Evolutionary conservation across 1,284 basidiomycete genomes (phyloP).

Genomic region (Xerocomus cyaneibrunnescens): DNA sequence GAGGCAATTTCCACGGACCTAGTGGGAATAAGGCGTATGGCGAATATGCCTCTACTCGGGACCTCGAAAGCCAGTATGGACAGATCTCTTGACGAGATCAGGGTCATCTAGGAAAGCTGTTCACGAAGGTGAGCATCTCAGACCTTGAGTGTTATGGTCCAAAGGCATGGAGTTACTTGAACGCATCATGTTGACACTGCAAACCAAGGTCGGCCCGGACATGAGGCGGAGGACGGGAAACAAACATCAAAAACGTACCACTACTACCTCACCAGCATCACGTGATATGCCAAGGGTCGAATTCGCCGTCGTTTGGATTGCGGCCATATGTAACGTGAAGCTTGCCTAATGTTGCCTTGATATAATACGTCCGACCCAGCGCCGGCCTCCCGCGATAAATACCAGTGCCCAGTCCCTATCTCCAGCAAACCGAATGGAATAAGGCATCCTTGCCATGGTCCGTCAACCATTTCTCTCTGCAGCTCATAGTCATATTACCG

Average conservation of each 20-base stretch:
- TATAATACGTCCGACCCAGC: background rate
- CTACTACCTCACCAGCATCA: background rate
- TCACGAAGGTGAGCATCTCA: too few relatives aligned
- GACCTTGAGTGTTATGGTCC: too few relatives aligned
- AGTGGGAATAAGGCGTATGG: background rate
- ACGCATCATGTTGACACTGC: too few relatives aligned
- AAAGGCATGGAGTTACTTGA: too few relatives aligned
- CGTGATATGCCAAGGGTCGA: background rate
- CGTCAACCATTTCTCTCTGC: slow-evolving; percentile 4
- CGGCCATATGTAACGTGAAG: background rate
- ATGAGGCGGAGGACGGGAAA: too few relatives aligned
- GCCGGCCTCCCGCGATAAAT: slow-evolving; percentile 4
- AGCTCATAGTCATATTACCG: background rate
- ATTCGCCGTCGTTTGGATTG: too few relatives aligned
- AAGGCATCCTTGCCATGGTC: slow-evolving; percentile 20
- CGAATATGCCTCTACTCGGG: slow-evolving; percentile 13
- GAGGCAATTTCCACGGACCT: background rate
- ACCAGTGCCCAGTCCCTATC: background rate
- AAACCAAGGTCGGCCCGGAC: too few relatives aligned
- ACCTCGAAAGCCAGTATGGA: background rate
- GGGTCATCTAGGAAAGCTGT: background rate
- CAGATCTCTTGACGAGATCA: background rate
- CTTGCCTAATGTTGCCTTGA: background rate
- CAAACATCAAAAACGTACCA: too few relatives aligned
- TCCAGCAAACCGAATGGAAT: slow-evolving; percentile 18